Evolutionary conservation across 345 rosid species (phyloP), one percentile per base, ranked within the genome.

Genomic region (Cochlearia excelsa): DNA sequence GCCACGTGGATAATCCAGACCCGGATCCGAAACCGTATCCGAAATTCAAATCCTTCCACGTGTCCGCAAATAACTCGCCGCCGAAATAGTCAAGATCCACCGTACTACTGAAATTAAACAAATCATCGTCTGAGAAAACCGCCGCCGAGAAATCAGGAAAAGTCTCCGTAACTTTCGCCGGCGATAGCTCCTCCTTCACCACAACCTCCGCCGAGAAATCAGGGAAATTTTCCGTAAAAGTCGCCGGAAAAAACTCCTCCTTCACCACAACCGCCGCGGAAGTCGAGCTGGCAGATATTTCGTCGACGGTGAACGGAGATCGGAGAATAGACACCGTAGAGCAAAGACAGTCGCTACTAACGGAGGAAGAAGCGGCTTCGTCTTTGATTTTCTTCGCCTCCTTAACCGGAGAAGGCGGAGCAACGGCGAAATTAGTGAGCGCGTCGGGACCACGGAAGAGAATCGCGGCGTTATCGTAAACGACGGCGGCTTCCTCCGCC

Each of bases 401-500:
- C n/a, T n/a, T n/a, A n/a, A n/a, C n/a, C n/a, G n/a, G n/a, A n/a
- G n/a, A n/a, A n/a, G n/a, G n/a, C n/a, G n/a, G n/a, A n/a, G n/a
- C n/a, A n/a, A 75, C 52, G 9, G 76, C 45, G 61, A 93, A 89
- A 71, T 93, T 93, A 6, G 99, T 93, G 45, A 81, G 84, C 43
- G 99, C 99, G 70, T 82, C 86, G 0, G 90, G 83, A 1, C 99
- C 99, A 71, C 99, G 99, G 51, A 93, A 72, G 82, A 80, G 84
- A 41, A 87, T 78, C 2, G 99, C 99, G 30, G 97, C 99, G 76
- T 84, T 84, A 64, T 93, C 99, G 62, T 93, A 93, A 0, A 87
- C 99, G 71, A 77, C 73, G 1, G 99, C 99, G 0, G 99, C 99
- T 68, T 93, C 97, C 57, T 93, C 97, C 1, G 99, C 99, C 0